Evolutionary conservation across 208 protist species (phyloP).

Genomic region (Acanthamoeba healyi): DNA sequence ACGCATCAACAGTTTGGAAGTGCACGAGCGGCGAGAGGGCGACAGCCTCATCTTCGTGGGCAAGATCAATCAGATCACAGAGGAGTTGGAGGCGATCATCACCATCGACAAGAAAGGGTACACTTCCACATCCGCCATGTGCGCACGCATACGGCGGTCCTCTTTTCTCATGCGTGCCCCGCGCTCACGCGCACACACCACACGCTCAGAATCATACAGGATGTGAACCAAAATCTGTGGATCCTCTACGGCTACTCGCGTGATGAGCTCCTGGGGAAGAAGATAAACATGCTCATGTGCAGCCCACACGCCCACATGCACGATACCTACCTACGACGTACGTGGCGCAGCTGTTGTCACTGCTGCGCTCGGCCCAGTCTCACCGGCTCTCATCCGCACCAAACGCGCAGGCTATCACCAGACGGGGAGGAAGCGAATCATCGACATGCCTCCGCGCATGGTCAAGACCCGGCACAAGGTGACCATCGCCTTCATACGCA

Average conservation of each 20-base stretch:
- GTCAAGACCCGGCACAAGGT: conserved; percentile 66
- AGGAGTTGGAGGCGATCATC: conserved; percentile 72
- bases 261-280: conserved; percentile 70
- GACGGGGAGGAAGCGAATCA: conserved; percentile 64
- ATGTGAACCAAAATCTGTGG: conserved; percentile 73
- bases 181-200: neutral
- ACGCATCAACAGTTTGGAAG: conserved; percentile 35
- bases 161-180: no score
- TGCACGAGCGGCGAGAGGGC: conserved; percentile 51
- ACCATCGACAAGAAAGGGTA: conserved; percentile 75
- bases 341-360: no score
- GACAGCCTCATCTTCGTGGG: conserved; percentile 24
- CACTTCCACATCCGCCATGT: neutral
- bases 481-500: no score
- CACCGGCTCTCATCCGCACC: neutral
- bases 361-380: no score
- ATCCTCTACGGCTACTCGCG: conserved; percentile 61
- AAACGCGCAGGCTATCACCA: conserved; percentile 62
- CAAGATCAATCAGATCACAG: conserved; percentile 75
- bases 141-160: neutral
- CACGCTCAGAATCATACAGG: conserved; percentile 56
- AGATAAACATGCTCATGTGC: conserved; percentile 74
- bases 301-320: conserved; percentile 58
- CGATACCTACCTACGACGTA: conserved; percentile 71
- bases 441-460: conserved; percentile 60